Evolutionary conservation across 305 asterid genomes (phyloP).

Genomic region (Fraxinus paxiana): DNA sequence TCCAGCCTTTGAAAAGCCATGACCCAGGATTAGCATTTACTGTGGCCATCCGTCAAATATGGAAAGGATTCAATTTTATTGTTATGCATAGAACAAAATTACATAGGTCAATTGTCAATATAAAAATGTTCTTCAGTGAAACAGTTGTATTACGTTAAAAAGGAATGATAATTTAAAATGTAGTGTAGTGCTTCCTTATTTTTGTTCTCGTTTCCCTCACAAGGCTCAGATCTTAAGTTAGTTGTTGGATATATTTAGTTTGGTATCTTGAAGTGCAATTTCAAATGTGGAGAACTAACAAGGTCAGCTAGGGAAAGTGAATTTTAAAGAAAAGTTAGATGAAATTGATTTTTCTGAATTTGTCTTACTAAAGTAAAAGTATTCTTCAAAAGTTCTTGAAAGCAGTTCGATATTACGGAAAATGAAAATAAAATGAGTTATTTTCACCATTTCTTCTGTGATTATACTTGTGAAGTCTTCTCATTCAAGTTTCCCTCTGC

Average conservation of each 20-base stretch:
- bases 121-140: neutral
- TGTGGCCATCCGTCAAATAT: neutral
- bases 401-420: neutral
- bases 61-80: neutral
- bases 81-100: no score
- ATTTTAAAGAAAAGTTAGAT: neutral
- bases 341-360: neutral
- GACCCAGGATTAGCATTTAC: neutral
- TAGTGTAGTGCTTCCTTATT: neutral
- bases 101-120: neutral
- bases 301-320: neutral
- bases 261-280: neutral
- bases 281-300: neutral
- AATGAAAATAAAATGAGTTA: neutral
- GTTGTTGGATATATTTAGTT: neutral
- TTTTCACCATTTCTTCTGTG: neutral
- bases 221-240: neutral
- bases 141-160: neutral
- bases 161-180: neutral
- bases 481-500: neutral
- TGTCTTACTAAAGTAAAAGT: neutral
- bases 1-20: neutral
- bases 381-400: neutral
- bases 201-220: neutral
- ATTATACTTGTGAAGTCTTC: neutral